Evolutionary conservation across 192 early-diverging fungal species (phyloP), one percentile per base, ranked within the genome.

Genomic region (Polychytrium aggregatum): DNA sequence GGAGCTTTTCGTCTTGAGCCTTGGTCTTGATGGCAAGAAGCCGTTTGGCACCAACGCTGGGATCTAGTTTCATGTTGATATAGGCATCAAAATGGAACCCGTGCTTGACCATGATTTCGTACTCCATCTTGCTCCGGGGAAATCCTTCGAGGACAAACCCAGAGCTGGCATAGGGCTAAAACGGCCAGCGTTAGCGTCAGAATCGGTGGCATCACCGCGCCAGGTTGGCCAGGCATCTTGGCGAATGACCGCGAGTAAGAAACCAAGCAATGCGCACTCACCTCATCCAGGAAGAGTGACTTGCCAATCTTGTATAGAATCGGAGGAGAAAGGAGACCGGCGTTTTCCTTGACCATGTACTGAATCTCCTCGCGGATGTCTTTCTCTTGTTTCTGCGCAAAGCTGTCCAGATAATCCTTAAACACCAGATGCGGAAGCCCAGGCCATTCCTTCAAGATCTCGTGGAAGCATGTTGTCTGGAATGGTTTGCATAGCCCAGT

Each of bases 121-220:
- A 30, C 5, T 72, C 67, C 16, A 48, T 35, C 44, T 76, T 76
- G 5, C 52, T 63, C 1, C 41, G 26, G 31, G 74, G 74, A 43
- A 76, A 76, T 22, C 56, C 55, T 56, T 66, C 59, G 9, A 76
- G 46, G 1, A 77, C 18, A 41, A 70, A 77, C 13, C 74, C 74
- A 13, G 52, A 44, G n/a, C 62, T 43, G 3, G 49, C 54, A 47
- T 64, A 71, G 30, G 71, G 71, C 68, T 72, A 47, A 5, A n/a
- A n/a, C n/a, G n/a, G n/a, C n/a, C n/a, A n/a, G n/a, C n/a, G n/a
- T n/a, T n/a, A n/a, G n/a, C n/a, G n/a, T n/a, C n/a, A n/a, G n/a
- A n/a, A n/a, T n/a, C n/a, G n/a, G n/a, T n/a, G n/a, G n/a, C n/a
- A n/a, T n/a, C n/a, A n/a, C n/a, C n/a, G n/a, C n/a, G n/a, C n/a